phyloP scores from a whole-genome alignment of 1,139 yeast species.

The Hyphopichia khmerensis region DNA sequence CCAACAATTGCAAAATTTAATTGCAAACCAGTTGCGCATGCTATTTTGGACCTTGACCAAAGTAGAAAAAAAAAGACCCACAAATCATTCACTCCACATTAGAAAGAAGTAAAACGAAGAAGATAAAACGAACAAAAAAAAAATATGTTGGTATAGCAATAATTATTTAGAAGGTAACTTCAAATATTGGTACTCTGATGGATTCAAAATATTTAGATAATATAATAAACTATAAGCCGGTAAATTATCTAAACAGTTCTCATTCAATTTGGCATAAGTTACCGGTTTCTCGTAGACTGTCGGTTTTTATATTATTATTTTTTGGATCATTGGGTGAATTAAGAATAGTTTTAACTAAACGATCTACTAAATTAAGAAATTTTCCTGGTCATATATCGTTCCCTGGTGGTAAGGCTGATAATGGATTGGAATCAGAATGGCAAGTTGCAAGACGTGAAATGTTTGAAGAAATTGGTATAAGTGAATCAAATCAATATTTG shows the following conservation, averaged over 20 bases:
- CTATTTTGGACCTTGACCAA: no score
- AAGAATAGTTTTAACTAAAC: slow-evolving; percentile 71
- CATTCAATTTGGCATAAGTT: slow-evolving; percentile 56
- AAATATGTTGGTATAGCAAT: no score
- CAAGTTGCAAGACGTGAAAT: slow-evolving; percentile 78
- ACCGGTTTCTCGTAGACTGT: slow-evolving; percentile 66
- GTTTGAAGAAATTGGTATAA: slow-evolving; percentile 81
- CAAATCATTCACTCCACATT: no score
- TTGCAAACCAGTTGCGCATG: no score
- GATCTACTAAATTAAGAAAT: slow-evolving; percentile 65
- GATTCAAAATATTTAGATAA: slow-evolving; percentile 13
- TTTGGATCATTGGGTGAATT: slow-evolving; percentile 72
- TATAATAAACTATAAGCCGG: slow-evolving; percentile 21
- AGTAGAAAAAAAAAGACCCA: no score
- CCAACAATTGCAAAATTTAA: no score
- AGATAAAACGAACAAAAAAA: no score
- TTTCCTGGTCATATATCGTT: slow-evolving; percentile 88
- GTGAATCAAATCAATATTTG: slow-evolving; percentile 47
- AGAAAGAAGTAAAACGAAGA: no score
- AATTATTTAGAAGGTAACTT: no score
- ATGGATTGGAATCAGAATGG: slow-evolving; percentile 62
- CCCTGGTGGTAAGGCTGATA: slow-evolving; percentile 88
- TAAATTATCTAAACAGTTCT: slow-evolving; percentile 26
- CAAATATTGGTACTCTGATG: no score
- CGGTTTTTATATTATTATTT: slow-evolving; percentile 72